Conservation (phyloP, 805 yeast species). For the Zygosaccharomyces gambellarensis region DNA sequence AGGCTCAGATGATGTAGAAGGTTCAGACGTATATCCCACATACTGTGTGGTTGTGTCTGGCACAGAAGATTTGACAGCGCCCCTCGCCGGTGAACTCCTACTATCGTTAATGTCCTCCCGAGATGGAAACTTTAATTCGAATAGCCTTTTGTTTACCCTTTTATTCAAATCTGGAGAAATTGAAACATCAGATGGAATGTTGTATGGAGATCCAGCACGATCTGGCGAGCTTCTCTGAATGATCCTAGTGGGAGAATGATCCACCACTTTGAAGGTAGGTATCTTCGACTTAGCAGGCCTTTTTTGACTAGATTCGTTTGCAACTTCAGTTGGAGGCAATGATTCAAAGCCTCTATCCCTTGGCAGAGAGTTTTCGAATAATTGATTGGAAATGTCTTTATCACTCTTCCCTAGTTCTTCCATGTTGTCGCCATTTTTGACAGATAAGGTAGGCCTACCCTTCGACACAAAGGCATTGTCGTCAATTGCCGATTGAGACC, state of each 20-base stretch:
- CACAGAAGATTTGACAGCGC: slow-evolving; percentile 7
- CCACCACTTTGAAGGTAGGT: slow-evolving; percentile 21
- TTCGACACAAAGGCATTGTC: background rate
- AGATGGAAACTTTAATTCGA: slow-evolving; percentile 24
- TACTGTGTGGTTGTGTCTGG: background rate
- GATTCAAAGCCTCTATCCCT: background rate
- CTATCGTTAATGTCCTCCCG: slow-evolving; percentile 20
- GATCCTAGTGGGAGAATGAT: slow-evolving; percentile 22
- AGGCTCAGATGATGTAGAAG: slow-evolving; percentile 8
- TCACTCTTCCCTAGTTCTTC: background rate
- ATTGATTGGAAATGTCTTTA: background rate
- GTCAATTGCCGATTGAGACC: background rate
- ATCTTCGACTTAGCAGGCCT: background rate
- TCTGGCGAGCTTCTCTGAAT: slow-evolving; percentile 6
- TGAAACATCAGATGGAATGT: slow-evolving; percentile 15
- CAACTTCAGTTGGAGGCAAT: no score
- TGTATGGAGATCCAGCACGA: slow-evolving; percentile 8
- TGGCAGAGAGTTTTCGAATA: background rate
- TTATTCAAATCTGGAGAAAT: slow-evolving; percentile 17
- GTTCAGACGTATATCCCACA: slow-evolving; percentile 6
- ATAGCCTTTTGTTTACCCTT: slow-evolving; percentile 17
- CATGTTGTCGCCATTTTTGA: background rate
- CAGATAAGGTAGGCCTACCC: background rate
- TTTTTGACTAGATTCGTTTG: background rate
- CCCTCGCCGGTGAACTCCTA: slow-evolving; percentile 12